Evolutionary conservation across 371 early-diverging fungal species (phyloP).

Genomic region (Catenaria anguillulae): DNA sequence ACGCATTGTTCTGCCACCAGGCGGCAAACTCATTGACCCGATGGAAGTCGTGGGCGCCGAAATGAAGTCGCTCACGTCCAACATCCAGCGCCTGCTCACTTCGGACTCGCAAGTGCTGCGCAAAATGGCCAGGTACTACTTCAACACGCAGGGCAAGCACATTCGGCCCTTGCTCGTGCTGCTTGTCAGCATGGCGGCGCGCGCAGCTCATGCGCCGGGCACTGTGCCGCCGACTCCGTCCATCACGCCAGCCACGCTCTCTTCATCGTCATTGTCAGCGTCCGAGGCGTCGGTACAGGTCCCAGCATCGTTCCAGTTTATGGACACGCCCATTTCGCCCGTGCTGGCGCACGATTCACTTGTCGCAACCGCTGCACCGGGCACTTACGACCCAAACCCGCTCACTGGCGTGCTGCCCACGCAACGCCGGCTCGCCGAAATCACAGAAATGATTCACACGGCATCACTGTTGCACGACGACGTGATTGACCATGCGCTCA

Average conservation of each 20-base stretch:
- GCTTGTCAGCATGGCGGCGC: constrained; percentile 74
- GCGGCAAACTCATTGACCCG: constrained; percentile 14
- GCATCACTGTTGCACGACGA: constrained; percentile 91
- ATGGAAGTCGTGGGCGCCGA: constrained; percentile 53
- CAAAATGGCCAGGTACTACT: constrained; percentile 78
- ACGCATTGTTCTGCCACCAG: not conserved
- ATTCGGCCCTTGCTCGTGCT: constrained; percentile 82
- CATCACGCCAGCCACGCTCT: too few relatives aligned
- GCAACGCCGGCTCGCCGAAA: constrained; percentile 83
- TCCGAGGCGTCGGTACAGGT: not conserved
- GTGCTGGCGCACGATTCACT: not conserved
- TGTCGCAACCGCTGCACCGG: constrained; percentile 21
- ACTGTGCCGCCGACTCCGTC: not conserved
- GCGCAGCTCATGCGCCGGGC: constrained; percentile 20
- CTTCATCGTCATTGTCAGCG: too few relatives aligned
- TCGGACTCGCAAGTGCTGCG: constrained; percentile 72
- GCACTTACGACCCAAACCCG: too few relatives aligned
- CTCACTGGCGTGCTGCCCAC: constrained; percentile 67
- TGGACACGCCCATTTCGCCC: constrained; percentile 23
- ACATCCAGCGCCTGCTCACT: constrained; percentile 69
- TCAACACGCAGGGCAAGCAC: constrained; percentile 75
- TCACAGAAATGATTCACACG: constrained; percentile 93
- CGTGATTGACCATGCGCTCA: constrained; percentile 61
- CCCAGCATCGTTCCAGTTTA: constrained; percentile 9
- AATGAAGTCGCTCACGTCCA: constrained; percentile 63